Conservation (phyloP, 495 filamentous ascomycete genomes). For the Chaetomium fimeti region DNA sequence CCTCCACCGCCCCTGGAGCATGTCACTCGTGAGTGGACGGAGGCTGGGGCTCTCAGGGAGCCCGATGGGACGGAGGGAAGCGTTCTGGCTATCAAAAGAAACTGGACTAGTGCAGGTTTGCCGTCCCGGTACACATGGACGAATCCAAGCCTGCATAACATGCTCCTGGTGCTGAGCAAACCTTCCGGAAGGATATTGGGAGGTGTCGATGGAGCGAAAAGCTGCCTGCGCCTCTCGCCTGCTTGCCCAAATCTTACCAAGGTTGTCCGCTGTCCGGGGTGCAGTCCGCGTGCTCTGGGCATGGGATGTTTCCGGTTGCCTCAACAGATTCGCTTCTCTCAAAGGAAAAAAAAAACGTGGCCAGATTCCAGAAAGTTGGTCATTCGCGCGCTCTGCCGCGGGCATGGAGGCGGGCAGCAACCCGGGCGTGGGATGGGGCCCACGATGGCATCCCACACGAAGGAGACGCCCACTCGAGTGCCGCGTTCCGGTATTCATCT, state of each 20-base stretch:
- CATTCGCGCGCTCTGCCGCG: background rate
- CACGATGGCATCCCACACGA: background rate
- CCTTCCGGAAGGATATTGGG: background rate
- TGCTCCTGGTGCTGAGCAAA: background rate
- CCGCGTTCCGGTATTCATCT: slow-evolving; percentile 5
- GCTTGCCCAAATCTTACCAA: background rate
- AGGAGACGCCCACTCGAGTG: background rate
- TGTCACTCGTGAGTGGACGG: slow-evolving; percentile 4
- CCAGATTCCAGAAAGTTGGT: background rate
- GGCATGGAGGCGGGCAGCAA: background rate
- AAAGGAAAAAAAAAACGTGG: slow-evolving; percentile 1
- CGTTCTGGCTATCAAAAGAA: background rate
- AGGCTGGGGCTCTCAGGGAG: background rate
- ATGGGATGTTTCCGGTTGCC: background rate
- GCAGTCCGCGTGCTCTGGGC: slow-evolving; percentile 3
- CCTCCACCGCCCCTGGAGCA: background rate
- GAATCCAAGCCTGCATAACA: background rate
- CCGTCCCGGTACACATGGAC: background rate
- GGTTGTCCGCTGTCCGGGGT: slow-evolving; percentile 4
- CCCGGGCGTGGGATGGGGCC: slow-evolving; percentile 5
- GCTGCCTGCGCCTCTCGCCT: background rate
- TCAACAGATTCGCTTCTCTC: background rate
- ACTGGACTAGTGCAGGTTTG: slow-evolving; percentile 9
- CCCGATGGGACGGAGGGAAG: background rate
- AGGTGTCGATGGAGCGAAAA: background rate